Conservation (phyloP, 164 flowering plant species). For the Cinnamomum chago region DNA sequence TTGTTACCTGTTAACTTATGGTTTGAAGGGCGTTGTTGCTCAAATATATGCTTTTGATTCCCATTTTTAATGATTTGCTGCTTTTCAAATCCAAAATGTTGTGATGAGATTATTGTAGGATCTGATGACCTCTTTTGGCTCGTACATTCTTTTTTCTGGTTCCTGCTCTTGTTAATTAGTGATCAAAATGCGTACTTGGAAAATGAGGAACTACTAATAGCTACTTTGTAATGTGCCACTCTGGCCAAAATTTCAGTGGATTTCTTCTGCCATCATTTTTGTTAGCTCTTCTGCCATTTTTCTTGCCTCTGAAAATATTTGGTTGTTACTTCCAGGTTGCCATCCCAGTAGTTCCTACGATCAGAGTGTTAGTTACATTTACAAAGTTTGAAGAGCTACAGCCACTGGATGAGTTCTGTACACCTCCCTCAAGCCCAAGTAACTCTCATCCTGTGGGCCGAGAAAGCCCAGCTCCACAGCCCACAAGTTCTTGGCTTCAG, state of each 20-base stretch:
- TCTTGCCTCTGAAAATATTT: neutral
- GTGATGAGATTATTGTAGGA: no score
- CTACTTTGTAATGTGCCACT: neutral
- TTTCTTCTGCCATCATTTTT: neutral
- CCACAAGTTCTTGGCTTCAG: slow-evolving; percentile 75
- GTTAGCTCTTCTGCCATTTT: neutral
- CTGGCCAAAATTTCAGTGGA: neutral
- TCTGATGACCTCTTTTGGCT: neutral
- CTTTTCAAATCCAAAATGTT: no score
- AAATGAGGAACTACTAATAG: no score
- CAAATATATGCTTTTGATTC: neutral
- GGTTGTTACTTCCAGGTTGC: slow-evolving; percentile 60
- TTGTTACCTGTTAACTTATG: neutral
- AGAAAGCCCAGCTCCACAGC: slow-evolving; percentile 45
- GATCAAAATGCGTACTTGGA: no score
- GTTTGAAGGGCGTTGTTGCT: neutral
- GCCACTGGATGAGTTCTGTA: slow-evolving; percentile 78
- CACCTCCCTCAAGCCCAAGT: slow-evolving; percentile 77
- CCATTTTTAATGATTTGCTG: neutral
- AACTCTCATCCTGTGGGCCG: slow-evolving; percentile 36
- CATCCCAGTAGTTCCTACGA: slow-evolving; percentile 93
- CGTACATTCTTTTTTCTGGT: neutral
- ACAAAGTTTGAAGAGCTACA: slow-evolving; percentile 88
- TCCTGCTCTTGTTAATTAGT: neutral
- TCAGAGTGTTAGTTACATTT: slow-evolving; percentile 86